Evolutionary conservation across 306 rosid genomes (phyloP).

Genomic region (Rosa persica): DNA sequence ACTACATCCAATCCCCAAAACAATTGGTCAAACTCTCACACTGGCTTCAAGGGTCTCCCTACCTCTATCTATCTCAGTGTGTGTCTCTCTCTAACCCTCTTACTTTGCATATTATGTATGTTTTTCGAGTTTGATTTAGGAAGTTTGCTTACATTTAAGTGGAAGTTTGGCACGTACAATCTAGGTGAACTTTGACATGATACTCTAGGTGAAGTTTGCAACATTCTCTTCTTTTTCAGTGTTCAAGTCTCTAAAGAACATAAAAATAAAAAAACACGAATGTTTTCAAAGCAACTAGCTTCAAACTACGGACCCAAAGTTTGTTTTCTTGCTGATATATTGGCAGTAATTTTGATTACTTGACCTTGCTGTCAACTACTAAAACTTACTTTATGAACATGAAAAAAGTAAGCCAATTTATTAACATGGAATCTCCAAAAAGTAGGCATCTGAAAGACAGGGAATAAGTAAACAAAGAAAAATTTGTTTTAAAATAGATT

Average conservation of each 20-base stretch:
- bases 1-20: neutral
- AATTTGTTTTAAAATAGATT: too few relatives aligned
- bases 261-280: neutral
- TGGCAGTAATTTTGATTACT: neutral
- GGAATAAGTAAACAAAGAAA: neutral
- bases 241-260: neutral
- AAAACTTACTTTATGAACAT: neutral
- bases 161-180: neutral
- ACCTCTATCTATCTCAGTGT: neutral
- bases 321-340: neutral
- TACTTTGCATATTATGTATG: neutral
- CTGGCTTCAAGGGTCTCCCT: neutral
- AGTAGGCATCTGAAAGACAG: neutral
- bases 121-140: neutral
- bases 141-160: neutral
- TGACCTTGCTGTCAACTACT: neutral
- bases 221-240: neutral
- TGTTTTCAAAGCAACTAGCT: neutral
- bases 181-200: neutral
- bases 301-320: neutral
- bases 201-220: neutral
- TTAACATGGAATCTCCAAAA: neutral
- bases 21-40: neutral
- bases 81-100: neutral
- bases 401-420: neutral